Conservation (phyloP, 768 basidiomycete genomes). For the Tulasnella sp. region DNA sequence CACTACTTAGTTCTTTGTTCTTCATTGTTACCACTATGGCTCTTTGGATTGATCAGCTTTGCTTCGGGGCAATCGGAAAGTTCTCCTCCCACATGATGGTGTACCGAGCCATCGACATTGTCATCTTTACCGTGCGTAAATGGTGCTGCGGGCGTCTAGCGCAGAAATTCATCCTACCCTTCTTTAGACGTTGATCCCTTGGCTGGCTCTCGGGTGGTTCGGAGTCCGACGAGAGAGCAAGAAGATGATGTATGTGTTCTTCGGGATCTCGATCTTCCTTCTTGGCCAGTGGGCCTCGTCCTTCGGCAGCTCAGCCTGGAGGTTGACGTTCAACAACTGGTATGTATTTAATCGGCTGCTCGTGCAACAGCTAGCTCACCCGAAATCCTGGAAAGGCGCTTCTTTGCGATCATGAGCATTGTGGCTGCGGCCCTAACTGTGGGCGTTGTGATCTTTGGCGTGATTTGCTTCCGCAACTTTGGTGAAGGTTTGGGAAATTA, state of each 20-base stretch:
- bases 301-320: constrained; percentile 61
- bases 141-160: background rate
- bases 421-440: constrained; percentile 57
- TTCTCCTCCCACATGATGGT: constrained; percentile 44
- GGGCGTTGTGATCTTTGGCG: constrained; percentile 54
- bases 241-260: constrained; percentile 57
- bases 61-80: constrained; percentile 59
- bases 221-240: constrained; percentile 64
- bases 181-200: constrained; percentile 59
- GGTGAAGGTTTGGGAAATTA: constrained; percentile 67
- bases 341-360: constrained; percentile 23
- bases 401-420: constrained; percentile 62
- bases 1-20: constrained; percentile 63
- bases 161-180: background rate
- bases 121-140: constrained; percentile 52
- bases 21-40: constrained; percentile 67
- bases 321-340: constrained; percentile 70
- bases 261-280: constrained; percentile 56
- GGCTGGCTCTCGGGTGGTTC: constrained; percentile 76
- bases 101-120: constrained; percentile 55
- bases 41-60: constrained; percentile 74
- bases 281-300: constrained; percentile 66
- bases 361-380: background rate
- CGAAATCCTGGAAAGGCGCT: constrained; percentile 32
- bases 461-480: constrained; percentile 69